Base-by-base conservation (phyloP, 768 basidiomycete genomes). In the Pulveroboletus sp. region DNA sequence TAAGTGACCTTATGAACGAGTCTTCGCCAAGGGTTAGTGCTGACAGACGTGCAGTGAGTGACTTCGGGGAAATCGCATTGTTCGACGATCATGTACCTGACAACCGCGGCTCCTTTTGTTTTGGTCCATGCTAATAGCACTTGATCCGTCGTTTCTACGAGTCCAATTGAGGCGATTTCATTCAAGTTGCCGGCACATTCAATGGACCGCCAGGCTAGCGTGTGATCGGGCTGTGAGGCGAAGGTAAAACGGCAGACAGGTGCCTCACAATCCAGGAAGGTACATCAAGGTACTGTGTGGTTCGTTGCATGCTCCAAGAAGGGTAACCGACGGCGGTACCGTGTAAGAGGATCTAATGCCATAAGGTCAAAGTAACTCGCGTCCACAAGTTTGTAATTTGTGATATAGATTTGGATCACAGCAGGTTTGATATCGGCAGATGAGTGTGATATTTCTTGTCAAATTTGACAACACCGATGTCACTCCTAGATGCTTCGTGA, bases 401-500 rank as follows among this genome's bases (percentile, higher is more conserved):
- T 12, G 13, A 49, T 29, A 57, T 66, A 23, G 17, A 80, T 84
- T 71, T 89, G 86, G 66, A 88, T 89, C 9, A 78, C 82, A 2
- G 72, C 81, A 0, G 85, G 86, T 55, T 76, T 77, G 55, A 84
- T 67, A 60, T 83, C 81, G 8, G 82, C 81, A 2, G 76, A 76
- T n/a, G 68, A 71, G 13, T 87, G 65, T 19, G 87, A 68, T 17
- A 72, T 71, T 70, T 47, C 12, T 80, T 73, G 12, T 70, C 70
- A 58, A 85, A 87, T 69, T 88, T 88, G 68, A 80, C 83, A 34
- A 87, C 82, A 19, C 85, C 85, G 47, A 86, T 85, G 62, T n/a
- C n/a, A n/a, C 79, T 83, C 78, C 82, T 84, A 54, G 5, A 8
- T 17, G 19, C 6, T 30, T 35, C 35, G 31, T 40, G 34, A 56